phyloP scores from a whole-genome alignment of 768 basidiomycete genomes.

The Suillus cothurnatus region DNA sequence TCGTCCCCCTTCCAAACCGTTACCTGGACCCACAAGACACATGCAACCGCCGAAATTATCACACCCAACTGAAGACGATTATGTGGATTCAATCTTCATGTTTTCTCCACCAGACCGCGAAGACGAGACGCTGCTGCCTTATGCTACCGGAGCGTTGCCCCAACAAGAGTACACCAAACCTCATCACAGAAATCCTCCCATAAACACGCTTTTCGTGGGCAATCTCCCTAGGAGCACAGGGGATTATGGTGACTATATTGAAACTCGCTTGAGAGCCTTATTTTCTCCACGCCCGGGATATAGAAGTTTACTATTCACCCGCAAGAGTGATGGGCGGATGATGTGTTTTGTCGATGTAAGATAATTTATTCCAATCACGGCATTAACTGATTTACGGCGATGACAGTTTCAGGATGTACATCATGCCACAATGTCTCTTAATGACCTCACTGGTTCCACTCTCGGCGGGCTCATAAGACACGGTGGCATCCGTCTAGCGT shows the following conservation, averaged over 20 bases:
- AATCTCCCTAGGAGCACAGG: slow-evolving; percentile 85
- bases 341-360: slow-evolving; percentile 99
- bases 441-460: slow-evolving; percentile 89
- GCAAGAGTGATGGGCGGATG: slow-evolving; percentile 89
- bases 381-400: neutral
- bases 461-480: slow-evolving; percentile 91
- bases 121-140: neutral
- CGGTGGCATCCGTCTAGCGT: slow-evolving; percentile 91
- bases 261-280: slow-evolving; percentile 81
- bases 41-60: neutral
- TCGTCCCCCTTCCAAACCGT: neutral
- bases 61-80: neutral
- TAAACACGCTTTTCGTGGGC: slow-evolving; percentile 97
- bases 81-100: neutral
- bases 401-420: slow-evolving; percentile 86
- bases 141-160: neutral
- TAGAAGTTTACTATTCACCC: slow-evolving; percentile 90
- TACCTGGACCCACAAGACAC: neutral
- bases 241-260: slow-evolving; percentile 77
- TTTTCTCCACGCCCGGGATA: slow-evolving; percentile 83
- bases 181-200: slow-evolving; percentile 87
- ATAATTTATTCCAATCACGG: slow-evolving; percentile 11
- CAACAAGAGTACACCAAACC: neutral
- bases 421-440: slow-evolving; percentile 83
- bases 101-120: neutral